A percentile compares a stretch with the other conserved stretches of the same genome.
These are phyloP conservation scores for Candida awuae DNA, from an alignment of 805 yeast genomes.

Conservation along the genomic window DNA sequence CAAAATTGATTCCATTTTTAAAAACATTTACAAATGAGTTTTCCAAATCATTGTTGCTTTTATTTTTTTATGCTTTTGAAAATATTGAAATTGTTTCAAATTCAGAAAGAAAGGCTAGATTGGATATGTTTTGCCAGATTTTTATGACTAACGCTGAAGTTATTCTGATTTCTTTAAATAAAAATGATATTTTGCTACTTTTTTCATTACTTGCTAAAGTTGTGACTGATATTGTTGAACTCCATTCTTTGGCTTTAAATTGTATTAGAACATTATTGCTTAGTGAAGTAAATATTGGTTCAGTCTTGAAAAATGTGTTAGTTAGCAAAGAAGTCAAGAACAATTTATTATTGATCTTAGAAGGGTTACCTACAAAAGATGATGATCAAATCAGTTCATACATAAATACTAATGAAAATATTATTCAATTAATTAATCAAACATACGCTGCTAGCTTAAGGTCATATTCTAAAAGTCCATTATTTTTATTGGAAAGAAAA, in stretches of 20 bases:
- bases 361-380: constrained; percentile 7
- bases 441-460: constrained; percentile 8
- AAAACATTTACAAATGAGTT: constrained; percentile 6
- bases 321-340: background rate
- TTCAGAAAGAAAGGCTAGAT: constrained; percentile 1
- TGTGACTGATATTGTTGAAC: constrained; percentile 8
- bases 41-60: constrained; percentile 9
- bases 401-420: too few relatives aligned
- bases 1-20: background rate
- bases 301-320: background rate
- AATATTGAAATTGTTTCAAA: constrained; percentile 1
- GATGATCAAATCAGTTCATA: constrained; percentile 24
- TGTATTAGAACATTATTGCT: constrained; percentile 19
- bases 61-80: constrained; percentile 10
- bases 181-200: constrained; percentile 10
- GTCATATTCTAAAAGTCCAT: constrained; percentile 1
- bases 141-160: constrained; percentile 18
- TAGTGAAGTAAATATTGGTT: constrained; percentile 4
- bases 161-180: constrained; percentile 8
- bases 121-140: constrained; percentile 19
- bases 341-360: constrained; percentile 4
- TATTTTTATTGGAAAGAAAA: constrained; percentile 2
- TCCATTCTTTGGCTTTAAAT: constrained; percentile 18
- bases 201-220: constrained; percentile 14
- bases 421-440: constrained; percentile 9